phyloP scores from a whole-genome alignment of 306 rosid species.

The Citrullus colocynthis region DNA sequence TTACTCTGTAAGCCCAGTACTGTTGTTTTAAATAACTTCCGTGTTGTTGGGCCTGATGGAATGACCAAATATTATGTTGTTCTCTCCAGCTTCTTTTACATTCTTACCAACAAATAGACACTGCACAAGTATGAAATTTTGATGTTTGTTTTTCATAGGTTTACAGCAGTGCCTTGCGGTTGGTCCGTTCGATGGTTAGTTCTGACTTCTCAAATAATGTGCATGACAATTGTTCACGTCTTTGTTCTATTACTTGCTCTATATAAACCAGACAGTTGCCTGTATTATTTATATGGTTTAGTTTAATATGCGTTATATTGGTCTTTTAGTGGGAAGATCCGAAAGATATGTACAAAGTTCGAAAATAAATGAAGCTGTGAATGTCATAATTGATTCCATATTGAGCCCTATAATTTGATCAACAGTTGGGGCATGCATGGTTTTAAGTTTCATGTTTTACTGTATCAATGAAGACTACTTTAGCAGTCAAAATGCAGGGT shows the following conservation, averaged over 20 bases:
- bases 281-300: neutral
- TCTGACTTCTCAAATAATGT: conserved; percentile 6
- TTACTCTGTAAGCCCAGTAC: conserved; percentile 53
- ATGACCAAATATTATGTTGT: neutral
- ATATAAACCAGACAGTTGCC: neutral
- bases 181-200: conserved; percentile 98
- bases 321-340: neutral
- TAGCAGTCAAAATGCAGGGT: neutral
- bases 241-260: neutral
- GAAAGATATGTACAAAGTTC: neutral
- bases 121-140: neutral
- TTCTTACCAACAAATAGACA: neutral
- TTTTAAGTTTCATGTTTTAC: neutral
- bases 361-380: neutral
- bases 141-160: conserved; percentile 36
- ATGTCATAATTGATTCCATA: neutral
- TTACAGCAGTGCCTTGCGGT: conserved; percentile 94
- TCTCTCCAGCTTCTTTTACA: neutral
- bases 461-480: neutral
- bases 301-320: neutral
- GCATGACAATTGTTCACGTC: neutral
- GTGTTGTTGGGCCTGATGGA: neutral
- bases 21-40: neutral
- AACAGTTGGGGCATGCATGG: neutral
- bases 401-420: neutral